A percentile compares a stretch with the other conserved stretches of the same genome.
Conservation (phyloP, 129 eudicot genomes). For the Centella asiatica region DNA sequence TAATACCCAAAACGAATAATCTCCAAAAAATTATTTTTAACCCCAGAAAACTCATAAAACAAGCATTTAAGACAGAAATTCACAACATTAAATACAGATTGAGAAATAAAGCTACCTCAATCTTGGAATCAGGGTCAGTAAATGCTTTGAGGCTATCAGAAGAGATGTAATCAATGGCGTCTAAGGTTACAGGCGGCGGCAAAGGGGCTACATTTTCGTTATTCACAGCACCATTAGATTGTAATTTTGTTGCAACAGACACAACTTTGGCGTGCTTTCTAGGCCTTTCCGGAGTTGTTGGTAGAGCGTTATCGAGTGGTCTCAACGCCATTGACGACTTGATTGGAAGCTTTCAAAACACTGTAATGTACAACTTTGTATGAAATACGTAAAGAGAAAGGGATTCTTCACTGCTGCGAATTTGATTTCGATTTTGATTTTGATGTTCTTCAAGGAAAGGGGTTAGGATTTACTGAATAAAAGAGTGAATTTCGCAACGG, state of each 20-base stretch:
- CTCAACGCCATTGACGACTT: conserved; percentile 57
- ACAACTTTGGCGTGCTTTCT: conserved; percentile 51
- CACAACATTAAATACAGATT: background rate
- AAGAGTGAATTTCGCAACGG: conserved; percentile 25
- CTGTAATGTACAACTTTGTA: background rate
- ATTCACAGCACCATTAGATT: conserved; percentile 19
- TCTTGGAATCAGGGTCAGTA: conserved; percentile 40
- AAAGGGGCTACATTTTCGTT: conserved; percentile 52
- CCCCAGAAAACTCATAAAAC: background rate
- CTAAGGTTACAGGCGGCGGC: conserved; percentile 27
- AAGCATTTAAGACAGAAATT: background rate
- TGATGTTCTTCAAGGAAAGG: conserved; percentile 6
- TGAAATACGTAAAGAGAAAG: background rate
- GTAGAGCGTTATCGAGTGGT: conserved; percentile 65
- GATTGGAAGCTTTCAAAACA: background rate
- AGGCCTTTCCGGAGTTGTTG: conserved; percentile 47
- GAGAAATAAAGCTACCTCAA: conserved; percentile 40
- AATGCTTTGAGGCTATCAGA: conserved; percentile 63
- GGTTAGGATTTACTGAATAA: conserved; percentile 4
- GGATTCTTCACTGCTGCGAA: conserved; percentile 7
- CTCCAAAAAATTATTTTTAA: background rate
- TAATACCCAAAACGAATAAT: background rate
- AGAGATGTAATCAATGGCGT: conserved; percentile 60
- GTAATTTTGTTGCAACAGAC: conserved; percentile 23
- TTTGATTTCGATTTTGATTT: background rate